Evolutionary conservation across 176 grass and related monocot genomes (phyloP), one percentile per base, ranked within the genome.

Genomic region (Cenchrus fungigraminus): DNA sequence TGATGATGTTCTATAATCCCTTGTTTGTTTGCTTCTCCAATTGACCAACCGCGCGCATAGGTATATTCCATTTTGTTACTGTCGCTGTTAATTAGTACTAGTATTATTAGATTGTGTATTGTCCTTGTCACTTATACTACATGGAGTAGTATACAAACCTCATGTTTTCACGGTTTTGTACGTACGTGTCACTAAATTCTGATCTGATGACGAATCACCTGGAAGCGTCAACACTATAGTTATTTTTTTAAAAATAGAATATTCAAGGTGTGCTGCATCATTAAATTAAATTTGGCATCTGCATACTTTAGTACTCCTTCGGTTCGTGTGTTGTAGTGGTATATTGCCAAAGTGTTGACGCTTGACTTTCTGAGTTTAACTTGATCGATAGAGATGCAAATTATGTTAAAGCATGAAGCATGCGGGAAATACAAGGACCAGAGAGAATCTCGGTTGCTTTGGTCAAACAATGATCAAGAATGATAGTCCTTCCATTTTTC

Each of bases 341-440:
- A 40, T 40, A 40, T 40, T 67, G 19, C 12, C 8, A 2, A 56
- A 74, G 46, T 56, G 45, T 3, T 46, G 10, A 57, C 45, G 68
- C 74, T 65, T 87, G 50, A 66, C 22, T 66, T 81, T 6, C 77
- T 86, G 37, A 40, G 37, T 40, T 40, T 49, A 80, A 74, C 57
- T 65, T 64, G 3, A 47, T n/a, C 32, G 29, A 16, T 55, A 12
- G 14, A 54, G 22, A 62, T 78, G 14, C 56, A 65, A 46, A 55
- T 55, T 6, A 55, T 53, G 51, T 13, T 15, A 53, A 53, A 53
- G 51, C 51, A 15, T 53, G 51, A 53, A 74, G 63, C 25, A 19
- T 82, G 29, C 22, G 17, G 46, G 28, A 61, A 29, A 53, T 53
- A 53, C 43, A 43, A 43, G 60, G 28, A 14, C 46, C 29, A 46